These are phyloP conservation scores for Lichina pygmaea DNA, from an alignment of 495 filamentous ascomycete genomes.

Conservation along the genomic window DNA sequence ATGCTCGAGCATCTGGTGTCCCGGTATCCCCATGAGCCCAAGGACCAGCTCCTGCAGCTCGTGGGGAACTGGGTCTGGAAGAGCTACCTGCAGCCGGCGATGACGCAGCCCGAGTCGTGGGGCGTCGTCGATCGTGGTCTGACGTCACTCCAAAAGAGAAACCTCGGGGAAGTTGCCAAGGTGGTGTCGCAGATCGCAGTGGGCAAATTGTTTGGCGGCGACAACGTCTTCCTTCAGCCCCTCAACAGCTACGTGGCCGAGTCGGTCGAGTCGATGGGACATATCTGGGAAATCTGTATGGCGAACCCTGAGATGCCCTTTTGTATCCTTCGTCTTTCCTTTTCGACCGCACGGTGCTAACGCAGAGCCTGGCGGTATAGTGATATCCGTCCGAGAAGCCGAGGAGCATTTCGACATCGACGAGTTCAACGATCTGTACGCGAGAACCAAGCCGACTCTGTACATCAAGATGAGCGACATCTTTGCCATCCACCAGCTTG, in stretches of 20 bases:
- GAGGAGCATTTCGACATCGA: constrained; percentile 92
- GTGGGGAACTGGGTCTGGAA: constrained; percentile 81
- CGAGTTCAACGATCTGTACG: constrained; percentile 92
- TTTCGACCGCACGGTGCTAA: background rate
- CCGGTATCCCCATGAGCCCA: constrained; percentile 56
- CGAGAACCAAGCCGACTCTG: constrained; percentile 79
- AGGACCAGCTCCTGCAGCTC: constrained; percentile 51
- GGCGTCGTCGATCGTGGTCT: constrained; percentile 72
- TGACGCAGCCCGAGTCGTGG: constrained; percentile 65
- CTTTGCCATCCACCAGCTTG: constrained; percentile 78
- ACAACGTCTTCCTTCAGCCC: constrained; percentile 87
- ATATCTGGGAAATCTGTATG: constrained; percentile 42
- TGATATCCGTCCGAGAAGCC: constrained; percentile 62
- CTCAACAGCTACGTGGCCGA: constrained; percentile 75
- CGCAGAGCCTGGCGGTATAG: constrained; percentile 13
- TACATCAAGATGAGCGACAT: constrained; percentile 98
- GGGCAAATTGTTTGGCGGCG: constrained; percentile 69
- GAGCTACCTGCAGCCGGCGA: constrained; percentile 72
- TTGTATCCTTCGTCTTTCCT: background rate
- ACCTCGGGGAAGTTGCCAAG: constrained; percentile 73
- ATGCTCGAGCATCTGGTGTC: constrained; percentile 51
- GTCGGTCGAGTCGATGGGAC: constrained; percentile 51
- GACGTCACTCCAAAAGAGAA: constrained; percentile 77
- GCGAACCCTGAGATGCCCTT: constrained; percentile 1
- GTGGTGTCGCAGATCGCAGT: constrained; percentile 67